phyloP scores from a whole-genome alignment of 2,329 filamentous ascomycete genomes.

The Chrysoporthe puriensis region DNA sequence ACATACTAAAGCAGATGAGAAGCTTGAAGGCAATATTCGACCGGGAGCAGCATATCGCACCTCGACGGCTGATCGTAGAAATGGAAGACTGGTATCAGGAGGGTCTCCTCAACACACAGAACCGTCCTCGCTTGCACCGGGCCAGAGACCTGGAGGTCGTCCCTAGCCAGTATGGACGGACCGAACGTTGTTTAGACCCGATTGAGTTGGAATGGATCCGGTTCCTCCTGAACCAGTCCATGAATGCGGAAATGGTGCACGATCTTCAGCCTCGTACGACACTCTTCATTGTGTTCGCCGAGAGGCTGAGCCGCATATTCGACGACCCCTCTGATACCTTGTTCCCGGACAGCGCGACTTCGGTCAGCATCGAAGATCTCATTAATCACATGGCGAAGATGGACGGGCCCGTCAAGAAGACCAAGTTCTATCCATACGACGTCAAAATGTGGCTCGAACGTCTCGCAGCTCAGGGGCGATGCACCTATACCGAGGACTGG shows the following conservation, averaged over 20 bases:
- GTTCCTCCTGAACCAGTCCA: slow-evolving; percentile 37
- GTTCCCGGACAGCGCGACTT: slow-evolving; percentile 31
- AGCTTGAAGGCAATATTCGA: slow-evolving; percentile 34
- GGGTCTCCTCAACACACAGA: slow-evolving; percentile 17
- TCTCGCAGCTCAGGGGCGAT: slow-evolving; percentile 34
- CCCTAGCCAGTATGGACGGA: background rate
- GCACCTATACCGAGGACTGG: slow-evolving; percentile 32
- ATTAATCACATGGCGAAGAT: slow-evolving; percentile 36
- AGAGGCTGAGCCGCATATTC: slow-evolving; percentile 38
- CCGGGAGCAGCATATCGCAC: slow-evolving; percentile 32
- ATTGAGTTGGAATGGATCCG: slow-evolving; percentile 41
- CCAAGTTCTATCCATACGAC: slow-evolving; percentile 37
- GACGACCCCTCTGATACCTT: slow-evolving; percentile 36
- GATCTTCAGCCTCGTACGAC: slow-evolving; percentile 33
- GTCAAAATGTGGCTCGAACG: slow-evolving; percentile 38
- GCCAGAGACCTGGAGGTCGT: background rate
- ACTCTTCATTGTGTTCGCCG: slow-evolving; percentile 40
- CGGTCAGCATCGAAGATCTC: slow-evolving; percentile 35
- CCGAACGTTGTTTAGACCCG: slow-evolving; percentile 30
- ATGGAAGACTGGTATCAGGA: slow-evolving; percentile 27
- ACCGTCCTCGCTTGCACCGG: background rate
- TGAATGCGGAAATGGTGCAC: slow-evolving; percentile 33
- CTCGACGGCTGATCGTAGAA: slow-evolving; percentile 36
- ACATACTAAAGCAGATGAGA: slow-evolving; percentile 36
- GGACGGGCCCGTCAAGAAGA: slow-evolving; percentile 31